A percentile compares a stretch with the other conserved stretches of the same genome.
These are phyloP conservation scores for Puccinellia tenuiflora DNA, from an alignment of 176 grass and related monocot genomes.

Conservation along the genomic window DNA sequence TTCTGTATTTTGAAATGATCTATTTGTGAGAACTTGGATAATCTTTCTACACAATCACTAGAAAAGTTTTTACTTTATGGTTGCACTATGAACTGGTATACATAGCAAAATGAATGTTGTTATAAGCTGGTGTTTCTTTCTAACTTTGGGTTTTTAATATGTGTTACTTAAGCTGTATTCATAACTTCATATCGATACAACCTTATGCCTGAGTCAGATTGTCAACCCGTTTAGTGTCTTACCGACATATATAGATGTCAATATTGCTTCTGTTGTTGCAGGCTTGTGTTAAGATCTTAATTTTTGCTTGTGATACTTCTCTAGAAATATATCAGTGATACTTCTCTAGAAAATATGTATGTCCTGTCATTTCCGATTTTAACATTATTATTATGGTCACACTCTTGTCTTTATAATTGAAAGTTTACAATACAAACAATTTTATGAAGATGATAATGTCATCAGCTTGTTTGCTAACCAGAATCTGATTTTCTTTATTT, in stretches of 20 bases:
- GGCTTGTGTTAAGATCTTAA: neutral
- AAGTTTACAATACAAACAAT: neutral
- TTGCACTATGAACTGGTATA: neutral
- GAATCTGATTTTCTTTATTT: slow-evolving; percentile 14
- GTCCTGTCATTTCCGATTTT: neutral
- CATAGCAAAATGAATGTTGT: neutral
- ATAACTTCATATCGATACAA: neutral
- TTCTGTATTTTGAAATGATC: no score
- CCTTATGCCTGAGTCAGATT: neutral
- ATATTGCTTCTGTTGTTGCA: neutral
- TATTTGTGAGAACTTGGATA: no score
- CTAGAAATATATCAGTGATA: neutral
- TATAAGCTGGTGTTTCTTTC: neutral
- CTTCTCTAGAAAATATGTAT: neutral
- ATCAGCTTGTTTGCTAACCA: neutral
- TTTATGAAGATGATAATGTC: neutral
- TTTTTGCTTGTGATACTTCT: neutral
- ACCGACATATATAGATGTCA: neutral
- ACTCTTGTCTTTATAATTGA: neutral
- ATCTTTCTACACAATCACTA: no score
- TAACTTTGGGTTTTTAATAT: neutral
- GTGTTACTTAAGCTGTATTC: neutral
- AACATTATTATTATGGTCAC: neutral
- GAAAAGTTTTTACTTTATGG: no score
- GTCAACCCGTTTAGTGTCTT: neutral